Conservation (phyloP, 2,329 filamentous ascomycete genomes). For the Aaosphaeria arxii region DNA sequence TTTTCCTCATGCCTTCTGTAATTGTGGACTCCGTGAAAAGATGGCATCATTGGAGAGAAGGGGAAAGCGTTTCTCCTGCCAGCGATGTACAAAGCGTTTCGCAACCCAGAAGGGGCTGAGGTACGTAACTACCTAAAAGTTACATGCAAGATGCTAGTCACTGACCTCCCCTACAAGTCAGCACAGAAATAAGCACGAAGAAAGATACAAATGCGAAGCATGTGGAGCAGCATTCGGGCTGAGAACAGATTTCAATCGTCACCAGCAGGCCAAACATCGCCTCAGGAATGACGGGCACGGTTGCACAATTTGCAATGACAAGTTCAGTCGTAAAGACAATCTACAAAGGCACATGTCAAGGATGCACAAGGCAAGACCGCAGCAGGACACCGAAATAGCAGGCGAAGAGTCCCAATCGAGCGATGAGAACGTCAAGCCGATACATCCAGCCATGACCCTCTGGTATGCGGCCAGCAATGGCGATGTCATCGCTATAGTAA, state of each 20-base stretch:
- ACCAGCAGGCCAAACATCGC: constrained; percentile 5
- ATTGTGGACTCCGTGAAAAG: too few relatives aligned
- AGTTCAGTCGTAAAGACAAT: constrained; percentile 9
- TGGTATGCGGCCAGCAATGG: not conserved
- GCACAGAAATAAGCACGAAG: too few relatives aligned
- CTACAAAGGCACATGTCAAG: constrained; percentile 4
- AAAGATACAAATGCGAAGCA: too few relatives aligned
- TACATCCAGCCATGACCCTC: not conserved
- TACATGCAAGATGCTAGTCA: too few relatives aligned
- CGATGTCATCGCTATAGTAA: not conserved
- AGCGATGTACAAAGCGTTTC: too few relatives aligned
- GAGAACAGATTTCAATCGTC: constrained; percentile 5
- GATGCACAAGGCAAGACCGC: not conserved
- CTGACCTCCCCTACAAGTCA: too few relatives aligned
- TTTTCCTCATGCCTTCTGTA: too few relatives aligned
- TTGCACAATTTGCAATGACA: constrained; percentile 3
- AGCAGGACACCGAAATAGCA: too few relatives aligned
- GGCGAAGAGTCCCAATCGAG: not conserved
- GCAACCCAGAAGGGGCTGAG: too few relatives aligned
- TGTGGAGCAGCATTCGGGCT: constrained; percentile 4
- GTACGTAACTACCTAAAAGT: too few relatives aligned
- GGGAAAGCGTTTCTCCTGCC: too few relatives aligned
- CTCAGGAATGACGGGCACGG: constrained; percentile 2
- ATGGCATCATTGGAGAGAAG: too few relatives aligned
- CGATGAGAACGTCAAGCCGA: not conserved